These are phyloP conservation scores for Verticillium tricorpus DNA, from an alignment of 2,329 filamentous ascomycete genomes.

Conservation along the genomic window DNA sequence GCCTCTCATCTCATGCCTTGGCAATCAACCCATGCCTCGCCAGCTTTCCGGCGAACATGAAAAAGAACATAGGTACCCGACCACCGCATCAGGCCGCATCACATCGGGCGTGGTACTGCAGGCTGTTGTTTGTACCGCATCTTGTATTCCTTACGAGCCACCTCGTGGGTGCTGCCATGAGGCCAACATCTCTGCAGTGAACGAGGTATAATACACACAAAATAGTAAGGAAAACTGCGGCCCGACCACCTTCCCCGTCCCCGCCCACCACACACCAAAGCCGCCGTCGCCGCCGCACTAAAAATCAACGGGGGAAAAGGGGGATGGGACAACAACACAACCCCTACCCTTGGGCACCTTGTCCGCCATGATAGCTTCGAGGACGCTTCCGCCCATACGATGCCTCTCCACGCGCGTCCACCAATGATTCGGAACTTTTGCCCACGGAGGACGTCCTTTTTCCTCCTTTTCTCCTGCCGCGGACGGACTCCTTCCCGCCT, in stretches of 20 bases:
- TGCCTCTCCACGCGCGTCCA: not conserved
- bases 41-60: no score
- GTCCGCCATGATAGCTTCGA: not conserved
- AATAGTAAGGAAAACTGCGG: not conserved
- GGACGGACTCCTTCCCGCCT: conserved; percentile 3
- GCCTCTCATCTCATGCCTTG: no score
- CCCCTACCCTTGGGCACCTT: not conserved
- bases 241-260: not conserved
- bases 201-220: conserved; percentile 11
- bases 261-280: not conserved
- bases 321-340: not conserved
- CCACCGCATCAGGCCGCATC: not conserved
- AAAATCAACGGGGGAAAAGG: not conserved
- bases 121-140: not conserved
- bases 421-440: not conserved
- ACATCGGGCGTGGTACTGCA: not conserved
- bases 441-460: not conserved
- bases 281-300: not conserved
- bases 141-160: not conserved
- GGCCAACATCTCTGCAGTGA: conserved; percentile 11
- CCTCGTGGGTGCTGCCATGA: conserved; percentile 3
- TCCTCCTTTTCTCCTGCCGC: not conserved
- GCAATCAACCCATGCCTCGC: no score
- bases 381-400: not conserved
- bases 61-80: not conserved